Evolutionary conservation across 225 moss, liverwort and hornwort genomes (phyloP).

Genomic region (Pseudisothecium myosuroides): DNA sequence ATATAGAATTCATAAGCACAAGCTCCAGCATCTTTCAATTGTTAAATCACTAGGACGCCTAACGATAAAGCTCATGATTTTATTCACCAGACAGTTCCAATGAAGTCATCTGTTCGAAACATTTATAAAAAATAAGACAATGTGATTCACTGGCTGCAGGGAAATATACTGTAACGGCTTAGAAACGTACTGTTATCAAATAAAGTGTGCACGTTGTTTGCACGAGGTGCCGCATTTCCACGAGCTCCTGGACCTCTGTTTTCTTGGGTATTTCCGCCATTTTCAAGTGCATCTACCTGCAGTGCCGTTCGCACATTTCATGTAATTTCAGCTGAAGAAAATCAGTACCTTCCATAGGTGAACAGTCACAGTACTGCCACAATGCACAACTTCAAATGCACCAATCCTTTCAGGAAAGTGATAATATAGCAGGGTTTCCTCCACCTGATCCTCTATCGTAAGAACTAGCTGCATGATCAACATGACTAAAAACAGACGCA

Average conservation of each 20-base stretch:
- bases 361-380: background rate
- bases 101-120: background rate
- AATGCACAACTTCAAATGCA: background rate
- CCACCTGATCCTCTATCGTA: background rate
- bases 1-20: background rate
- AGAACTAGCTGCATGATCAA: background rate
- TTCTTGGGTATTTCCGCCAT: background rate
- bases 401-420: background rate
- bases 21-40: background rate
- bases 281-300: conserved; percentile 17
- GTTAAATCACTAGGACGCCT: background rate
- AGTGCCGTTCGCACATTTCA: background rate
- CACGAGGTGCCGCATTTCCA: background rate
- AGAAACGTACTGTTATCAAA: conserved; percentile 12
- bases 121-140: background rate
- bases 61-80: background rate
- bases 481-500: background rate
- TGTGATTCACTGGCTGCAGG: conserved; percentile 1
- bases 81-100: too few relatives aligned
- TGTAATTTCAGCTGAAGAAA: background rate
- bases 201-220: conserved; percentile 11
- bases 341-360: too few relatives aligned
- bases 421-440: background rate
- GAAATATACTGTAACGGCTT: background rate
- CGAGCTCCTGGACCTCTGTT: background rate